Evolutionary conservation across 345 rosid species (phyloP).

Genomic region (Gossypium australe): DNA sequence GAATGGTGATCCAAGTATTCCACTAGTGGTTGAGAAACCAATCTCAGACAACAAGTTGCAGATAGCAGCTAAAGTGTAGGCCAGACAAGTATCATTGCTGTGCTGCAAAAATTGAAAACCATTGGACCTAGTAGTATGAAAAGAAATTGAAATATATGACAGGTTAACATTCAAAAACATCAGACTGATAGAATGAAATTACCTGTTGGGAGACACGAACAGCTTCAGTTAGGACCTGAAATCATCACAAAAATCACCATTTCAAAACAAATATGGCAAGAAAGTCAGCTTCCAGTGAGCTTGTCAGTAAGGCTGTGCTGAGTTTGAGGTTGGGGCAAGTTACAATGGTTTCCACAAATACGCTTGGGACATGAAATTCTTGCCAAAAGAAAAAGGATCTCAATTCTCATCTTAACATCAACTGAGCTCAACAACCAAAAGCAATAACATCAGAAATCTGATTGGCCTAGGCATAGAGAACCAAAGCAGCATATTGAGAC

Average conservation of each 20-base stretch:
- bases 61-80: constrained; percentile 84
- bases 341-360: not conserved
- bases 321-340: not conserved
- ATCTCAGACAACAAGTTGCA: constrained; percentile 85
- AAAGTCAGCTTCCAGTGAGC: not conserved
- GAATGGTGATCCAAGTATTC: constrained; percentile 74
- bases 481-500: not conserved
- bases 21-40: constrained; percentile 62
- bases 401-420: not conserved
- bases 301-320: not conserved
- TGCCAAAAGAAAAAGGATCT: constrained; percentile 1
- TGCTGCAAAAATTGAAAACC: constrained; percentile 53
- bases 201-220: constrained; percentile 89
- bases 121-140: constrained; percentile 4
- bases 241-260: constrained; percentile 22
- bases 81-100: constrained; percentile 89
- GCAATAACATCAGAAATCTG: not conserved
- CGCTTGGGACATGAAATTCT: not conserved
- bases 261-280: constrained; percentile 2
- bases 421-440: not conserved
- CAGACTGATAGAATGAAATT: constrained; percentile 3
- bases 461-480: not conserved
- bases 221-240: constrained; percentile 90
- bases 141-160: not conserved
- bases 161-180: constrained; percentile 7